Evolutionary conservation across 2,329 filamentous ascomycete species (phyloP), one percentile per base, ranked within the genome.

Genomic region (Pseudogymnoascus verrucosus): DNA sequence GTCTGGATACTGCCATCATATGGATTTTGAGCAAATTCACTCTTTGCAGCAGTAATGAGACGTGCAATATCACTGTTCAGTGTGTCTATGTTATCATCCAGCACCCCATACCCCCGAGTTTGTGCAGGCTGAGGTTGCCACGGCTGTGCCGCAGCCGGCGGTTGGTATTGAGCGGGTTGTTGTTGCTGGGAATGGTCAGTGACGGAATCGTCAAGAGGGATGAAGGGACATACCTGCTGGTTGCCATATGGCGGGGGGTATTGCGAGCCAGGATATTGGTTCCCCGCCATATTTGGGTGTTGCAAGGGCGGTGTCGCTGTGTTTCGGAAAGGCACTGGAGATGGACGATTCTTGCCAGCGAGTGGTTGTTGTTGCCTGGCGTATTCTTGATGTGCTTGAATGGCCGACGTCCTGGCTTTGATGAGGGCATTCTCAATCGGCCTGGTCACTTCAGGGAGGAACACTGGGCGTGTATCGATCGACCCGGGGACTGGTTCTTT

Each of bases 401-500:
- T 77, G 36, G 84, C 83, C 23, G 82, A 84, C 4, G 82, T 84
- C 67, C 70, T 72, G 42, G 90, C 91, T 76, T 95, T 96, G 75
- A 95, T 91, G 65, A 99, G 81, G 61, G 93, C 93, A 76, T 91
- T 96, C 76, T 99, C 95, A 69, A 99, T 98, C 47, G 91, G 90
- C 62, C 89, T 85, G 47, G 93, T 96, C 64, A 93, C 85, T 64
- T 98, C 92, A 40, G 86, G 83, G 28, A 91, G 85, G 73, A 99
- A 99, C 61, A 99, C 93, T 6, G 95, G 93, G 66, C 91, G 86
- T n/a, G 88, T 88, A 71, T 96, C 93, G 74, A 96, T 86, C 12
- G 95, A 96, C 60, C 93, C 95, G 1, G 93, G 92, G 12, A 98
- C 92, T 1, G 95, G 91, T 71, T 96, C 91, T 76, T 97, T 98